A percentile compares a stretch with the other conserved stretches of the same genome.
phyloP scores from a whole-genome alignment of 257 asterid genomes.

The Penstemon barbatus region DNA sequence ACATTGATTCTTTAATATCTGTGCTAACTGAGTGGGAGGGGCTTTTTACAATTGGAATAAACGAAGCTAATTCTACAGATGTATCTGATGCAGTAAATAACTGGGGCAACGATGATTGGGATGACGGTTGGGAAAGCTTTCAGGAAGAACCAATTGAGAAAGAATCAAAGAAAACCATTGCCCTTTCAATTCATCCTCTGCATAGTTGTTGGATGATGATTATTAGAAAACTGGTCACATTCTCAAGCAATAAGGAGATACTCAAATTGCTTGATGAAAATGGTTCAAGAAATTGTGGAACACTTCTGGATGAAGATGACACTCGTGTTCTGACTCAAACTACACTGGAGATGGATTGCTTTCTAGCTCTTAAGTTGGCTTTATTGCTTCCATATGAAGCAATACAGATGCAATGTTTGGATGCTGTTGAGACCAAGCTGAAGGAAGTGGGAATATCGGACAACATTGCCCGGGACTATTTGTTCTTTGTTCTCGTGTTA shows the following conservation, averaged over 20 bases:
- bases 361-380: constrained; percentile 60
- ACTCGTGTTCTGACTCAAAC: constrained; percentile 45
- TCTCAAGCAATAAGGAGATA: constrained; percentile 44
- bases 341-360: constrained; percentile 51
- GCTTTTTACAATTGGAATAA: constrained; percentile 45
- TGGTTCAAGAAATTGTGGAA: constrained; percentile 33
- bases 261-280: constrained; percentile 63
- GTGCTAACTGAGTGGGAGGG: constrained; percentile 86
- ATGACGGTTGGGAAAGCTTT: constrained; percentile 98
- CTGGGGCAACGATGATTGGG: constrained; percentile 95
- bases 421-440: constrained; percentile 67
- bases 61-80: constrained; percentile 40
- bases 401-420: constrained; percentile 67
- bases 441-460: constrained; percentile 60
- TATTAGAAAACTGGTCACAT: constrained; percentile 42
- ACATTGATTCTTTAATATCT: constrained; percentile 54
- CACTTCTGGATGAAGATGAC: constrained; percentile 61
- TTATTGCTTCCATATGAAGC: constrained; percentile 62
- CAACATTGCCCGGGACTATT: constrained; percentile 44
- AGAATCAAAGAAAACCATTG: constrained; percentile 39
- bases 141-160: constrained; percentile 67
- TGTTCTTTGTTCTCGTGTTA: constrained; percentile 53
- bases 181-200: constrained; percentile 59
- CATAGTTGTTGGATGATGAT: constrained; percentile 76
- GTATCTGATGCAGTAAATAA: constrained; percentile 44